Evolutionary conservation across 2,329 filamentous ascomycete genomes (phyloP), one percentile per base, ranked within the genome.

Genomic region (Colletotrichum destructivum): DNA sequence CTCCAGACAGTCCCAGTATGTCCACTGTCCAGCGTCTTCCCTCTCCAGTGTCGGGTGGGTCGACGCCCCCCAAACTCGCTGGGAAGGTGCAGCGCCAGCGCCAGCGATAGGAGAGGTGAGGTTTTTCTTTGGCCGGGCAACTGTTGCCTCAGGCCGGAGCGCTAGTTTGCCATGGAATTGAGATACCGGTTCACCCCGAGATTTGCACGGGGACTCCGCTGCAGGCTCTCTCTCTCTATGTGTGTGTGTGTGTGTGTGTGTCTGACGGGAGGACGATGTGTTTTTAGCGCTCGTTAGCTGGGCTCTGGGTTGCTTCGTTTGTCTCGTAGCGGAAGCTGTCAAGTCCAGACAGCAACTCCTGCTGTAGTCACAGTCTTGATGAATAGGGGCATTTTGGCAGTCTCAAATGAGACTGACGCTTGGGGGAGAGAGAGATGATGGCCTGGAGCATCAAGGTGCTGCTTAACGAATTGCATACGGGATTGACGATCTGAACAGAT

Each of bases 171-270:
- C 59, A 61, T 69, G 69, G 69, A 72, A 72, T 63, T 71, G 71
- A 66, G 71, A 71, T 71, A 72, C 73, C 73, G 73, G 73, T 74
- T 74, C 73, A 74, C 71, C 73, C 73, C 73, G 73, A 74, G 69
- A 72, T 72, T 72, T 72, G 65, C 69, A 72, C 69, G 69, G 69
- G 65, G 69, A 72, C 69, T 72, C 69, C 69, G 69, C 69, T 46
- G 69, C 52, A 16, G 52, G 42, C 42, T 46, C 40, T 38, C 38
- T 26, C 23, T 16, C 15, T 40, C 35, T 57, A 7, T 42, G 0
- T 8, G 2, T 40, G 31, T 57, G 18, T 21, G 57, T 21, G 18
- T 49, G 40, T 16, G 40, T 16, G n/a, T 56, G 35, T 23, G 21
- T 51, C 60, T 38, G 46, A 47, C 44, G 46, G 31, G 44, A 42